phyloP scores from a whole-genome alignment of 2,329 filamentous ascomycete genomes.

The Fusarium sarcochroum region DNA sequence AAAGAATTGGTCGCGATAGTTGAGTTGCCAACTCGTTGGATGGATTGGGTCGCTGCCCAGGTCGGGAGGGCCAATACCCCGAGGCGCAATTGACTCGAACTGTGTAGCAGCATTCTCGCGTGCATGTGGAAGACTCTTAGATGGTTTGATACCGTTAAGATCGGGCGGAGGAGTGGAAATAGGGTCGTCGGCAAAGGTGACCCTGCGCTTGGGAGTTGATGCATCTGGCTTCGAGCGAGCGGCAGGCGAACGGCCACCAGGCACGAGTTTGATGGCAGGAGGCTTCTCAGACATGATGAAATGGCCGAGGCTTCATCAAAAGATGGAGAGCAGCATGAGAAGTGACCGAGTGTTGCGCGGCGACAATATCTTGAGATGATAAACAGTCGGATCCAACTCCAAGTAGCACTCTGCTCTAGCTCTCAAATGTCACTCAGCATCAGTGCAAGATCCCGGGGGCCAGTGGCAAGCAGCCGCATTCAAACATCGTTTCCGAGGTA shows the following conservation, averaged over 20 bases:
- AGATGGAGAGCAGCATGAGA: not conserved
- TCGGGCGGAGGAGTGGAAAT: not conserved
- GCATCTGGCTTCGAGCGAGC: not conserved
- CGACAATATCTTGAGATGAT: not conserved
- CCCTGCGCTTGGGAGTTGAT: not conserved
- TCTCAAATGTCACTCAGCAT: no score
- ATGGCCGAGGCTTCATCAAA: not conserved
- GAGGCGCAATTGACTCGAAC: no score
- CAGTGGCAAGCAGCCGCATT: not conserved
- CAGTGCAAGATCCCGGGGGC: no score
- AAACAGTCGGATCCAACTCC: not conserved
- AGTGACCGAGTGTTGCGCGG: not conserved
- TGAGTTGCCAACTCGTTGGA: not conserved
- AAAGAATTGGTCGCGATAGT: not conserved
- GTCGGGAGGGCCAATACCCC: not conserved
- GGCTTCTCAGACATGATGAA: not conserved
- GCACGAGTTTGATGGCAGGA: not conserved
- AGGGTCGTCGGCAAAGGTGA: not conserved
- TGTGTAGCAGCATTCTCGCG: no score
- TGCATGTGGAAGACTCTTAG: not conserved
- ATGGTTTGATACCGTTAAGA: not conserved
- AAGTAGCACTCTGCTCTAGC: no score
- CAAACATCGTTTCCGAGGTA: not conserved
- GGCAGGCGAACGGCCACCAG: not conserved
- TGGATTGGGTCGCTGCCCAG: not conserved